Evolutionary conservation across 805 yeast genomes (phyloP), one percentile per base, ranked within the genome.

Genomic region (Yarrowia sp.): DNA sequence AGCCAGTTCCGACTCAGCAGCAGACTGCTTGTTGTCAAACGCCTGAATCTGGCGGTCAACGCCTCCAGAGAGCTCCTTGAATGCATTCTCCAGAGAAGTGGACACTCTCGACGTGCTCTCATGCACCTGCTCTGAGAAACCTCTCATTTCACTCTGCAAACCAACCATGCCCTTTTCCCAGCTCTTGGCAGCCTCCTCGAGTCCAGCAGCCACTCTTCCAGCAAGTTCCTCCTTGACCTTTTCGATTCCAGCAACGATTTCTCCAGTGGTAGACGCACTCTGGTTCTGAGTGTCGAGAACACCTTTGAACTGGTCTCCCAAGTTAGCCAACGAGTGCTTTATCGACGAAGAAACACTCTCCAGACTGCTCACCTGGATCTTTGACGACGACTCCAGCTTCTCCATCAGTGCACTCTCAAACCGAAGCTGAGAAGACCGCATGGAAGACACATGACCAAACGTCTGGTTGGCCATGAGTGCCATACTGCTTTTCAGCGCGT

Each of bases 401-500:
- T 69, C 58, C 19, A 42, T 20, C 44, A 67, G 53, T 7, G 67
- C 53, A 15, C 14, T 15, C 15, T 56, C 38, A 34, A 70, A 68
- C 17, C 70, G 66, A 34, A 60, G 60, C 20, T 42, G 42, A 6
- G 68, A 66, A 20, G 61, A 56, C 14, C 65, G 50, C 43, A 67
- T 58, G 19, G 70, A 36, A 15, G 66, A 17, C 19, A 68, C 68
- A 9, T 72, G 68, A 12, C 66, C 72, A 17, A 42, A 52, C 4
- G 65, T 43, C 34, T 67, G 68, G 15, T 43, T 33, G 9, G 67
- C 52, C 49, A 69, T 39, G 5, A 39, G 17, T 3, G 50, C 44
- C 66, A 66, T 61, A 14, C 70, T 70, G 4, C 39, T 42, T 15
- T 49, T 68, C 19, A 74, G 67, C 20, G 67, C 69, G 5, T 56